Percentiles rank a stretch among this genome's conserved stretches.
Conservation (phyloP, 805 yeast genomes). For the Ogataea trehalophila region DNA sequence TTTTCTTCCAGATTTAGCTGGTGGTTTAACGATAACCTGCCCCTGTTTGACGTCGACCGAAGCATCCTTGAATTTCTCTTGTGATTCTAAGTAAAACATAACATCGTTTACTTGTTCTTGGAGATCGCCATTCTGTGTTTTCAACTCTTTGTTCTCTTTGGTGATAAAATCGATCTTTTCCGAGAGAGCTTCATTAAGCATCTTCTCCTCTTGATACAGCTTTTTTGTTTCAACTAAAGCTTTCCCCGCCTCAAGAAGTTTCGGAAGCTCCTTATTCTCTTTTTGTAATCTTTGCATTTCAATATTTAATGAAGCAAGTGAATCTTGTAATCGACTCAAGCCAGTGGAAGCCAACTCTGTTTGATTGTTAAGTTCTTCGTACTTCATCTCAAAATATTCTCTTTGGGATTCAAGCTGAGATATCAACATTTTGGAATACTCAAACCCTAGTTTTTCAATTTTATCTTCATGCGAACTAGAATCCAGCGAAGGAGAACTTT, state of each 20-base stretch:
- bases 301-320: slow-evolving; percentile 5
- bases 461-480: slow-evolving; percentile 32
- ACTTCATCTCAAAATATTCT: slow-evolving; percentile 65
- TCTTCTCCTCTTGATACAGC: slow-evolving; percentile 43
- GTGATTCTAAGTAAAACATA: slow-evolving; percentile 75
- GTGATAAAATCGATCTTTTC: slow-evolving; percentile 35
- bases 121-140: slow-evolving; percentile 42
- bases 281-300: slow-evolving; percentile 4
- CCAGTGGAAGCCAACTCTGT: slow-evolving; percentile 14
- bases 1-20: slow-evolving; percentile 4
- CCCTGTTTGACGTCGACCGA: slow-evolving; percentile 73
- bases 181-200: slow-evolving; percentile 37
- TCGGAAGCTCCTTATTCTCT: slow-evolving; percentile 10
- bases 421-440: slow-evolving; percentile 72
- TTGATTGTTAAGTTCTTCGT: slow-evolving; percentile 28
- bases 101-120: slow-evolving; percentile 66
- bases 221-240: slow-evolving; percentile 14
- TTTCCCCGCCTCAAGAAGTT: slow-evolving; percentile 16
- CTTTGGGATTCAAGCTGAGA: slow-evolving; percentile 84
- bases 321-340: slow-evolving; percentile 29
- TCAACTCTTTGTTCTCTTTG: slow-evolving; percentile 30
- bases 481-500: slow-evolving; percentile 7
- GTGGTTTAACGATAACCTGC: slow-evolving; percentile 42
- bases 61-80: slow-evolving; percentile 66
- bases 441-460: slow-evolving; percentile 58